These are phyloP conservation scores for Neospermospora avenae DNA, from an alignment of 2,329 filamentous ascomycete species.

Conservation along the genomic window DNA sequence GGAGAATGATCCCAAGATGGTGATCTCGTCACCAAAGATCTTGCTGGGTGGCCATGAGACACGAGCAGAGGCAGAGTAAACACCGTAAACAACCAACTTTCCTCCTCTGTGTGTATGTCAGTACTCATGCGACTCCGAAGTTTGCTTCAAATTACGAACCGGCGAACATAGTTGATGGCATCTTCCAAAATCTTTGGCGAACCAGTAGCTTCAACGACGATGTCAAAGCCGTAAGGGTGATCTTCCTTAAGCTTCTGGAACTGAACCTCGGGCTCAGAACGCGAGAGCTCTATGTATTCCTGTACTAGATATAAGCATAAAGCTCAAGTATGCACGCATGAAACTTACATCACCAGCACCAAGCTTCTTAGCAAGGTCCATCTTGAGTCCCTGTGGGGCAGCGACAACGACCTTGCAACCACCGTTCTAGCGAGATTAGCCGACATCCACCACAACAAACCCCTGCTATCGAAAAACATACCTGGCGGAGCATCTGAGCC, in stretches of 20 bases:
- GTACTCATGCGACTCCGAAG: background rate
- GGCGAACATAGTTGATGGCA: conserved; percentile 67
- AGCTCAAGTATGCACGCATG: no score
- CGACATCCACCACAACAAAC: no score
- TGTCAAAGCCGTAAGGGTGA: conserved; percentile 71
- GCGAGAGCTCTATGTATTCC: conserved; percentile 50
- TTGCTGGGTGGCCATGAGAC: conserved; percentile 69
- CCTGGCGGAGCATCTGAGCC: conserved; percentile 50
- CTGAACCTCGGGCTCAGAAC: conserved; percentile 53
- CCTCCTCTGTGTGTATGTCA: conserved; percentile 9
- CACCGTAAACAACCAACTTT: conserved; percentile 69
- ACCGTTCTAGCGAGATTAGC: conserved; percentile 58
- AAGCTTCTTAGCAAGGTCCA: conserved; percentile 62
- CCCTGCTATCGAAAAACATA: background rate
- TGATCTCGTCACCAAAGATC: conserved; percentile 67
- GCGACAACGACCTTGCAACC: conserved; percentile 67
- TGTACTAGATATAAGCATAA: conserved; percentile 7
- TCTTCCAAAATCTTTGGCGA: conserved; percentile 66
- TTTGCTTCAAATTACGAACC: conserved; percentile 47
- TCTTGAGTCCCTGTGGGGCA: conserved; percentile 66
- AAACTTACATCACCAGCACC: conserved; percentile 46
- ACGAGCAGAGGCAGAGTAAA: conserved; percentile 60
- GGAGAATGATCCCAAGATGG: conserved; percentile 69
- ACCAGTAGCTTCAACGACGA: conserved; percentile 69
- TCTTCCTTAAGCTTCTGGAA: conserved; percentile 60